Base-by-base conservation (phyloP, 805 yeast genomes). In the Wickerhamiella sorbophila region DNA sequence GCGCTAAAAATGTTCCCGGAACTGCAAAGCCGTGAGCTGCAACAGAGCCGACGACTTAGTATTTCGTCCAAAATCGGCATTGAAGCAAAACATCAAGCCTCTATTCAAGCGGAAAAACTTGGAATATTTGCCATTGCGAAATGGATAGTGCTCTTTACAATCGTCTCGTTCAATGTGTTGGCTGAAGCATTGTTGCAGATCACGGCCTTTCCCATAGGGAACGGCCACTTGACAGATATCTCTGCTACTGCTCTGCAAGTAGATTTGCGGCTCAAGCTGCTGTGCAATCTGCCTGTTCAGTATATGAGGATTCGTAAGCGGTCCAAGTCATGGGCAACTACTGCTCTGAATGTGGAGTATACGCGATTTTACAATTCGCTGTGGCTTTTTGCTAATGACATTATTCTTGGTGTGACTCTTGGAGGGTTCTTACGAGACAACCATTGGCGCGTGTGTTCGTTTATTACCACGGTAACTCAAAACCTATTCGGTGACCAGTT, bases 351-450 rank as follows among this genome's bases (percentile, higher is more conserved):
- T 62, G 63, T 56, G 47, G 72, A 55, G 58, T 70, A 54, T 63
- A 72, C 54, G 66, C 78, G 53, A 72, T 74, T 88, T 46, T 85
- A 84, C 64, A 93, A 93, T 53, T 78, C 87, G 1, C 47, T 87
- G 1, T 91, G 97, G 97, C 64, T 91, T 15, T 77, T 85, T 0
- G 59, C 77, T 4, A 88, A 91, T 57, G 98, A 91, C 57, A 56
- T 82, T 5, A 66, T 87, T 1, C 57, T 87, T 29, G 98, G 98
- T 0, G 53, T 73, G 6, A 65, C 79, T 0, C 47, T 82, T 0
- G 70, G 78, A 0, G 64, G 74, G 9, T 49, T 71, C 1, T 44
- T 79, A 3, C 51, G 61, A 19, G 71, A 65, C 4, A 63, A 62
- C 41, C 57, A 61, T 44, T 56, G 50, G 1, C 39, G 29, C 9